These are phyloP conservation scores for Pythium angustatum DNA, from an alignment of 352 stramenopile genomes.

Conservation along the genomic window DNA sequence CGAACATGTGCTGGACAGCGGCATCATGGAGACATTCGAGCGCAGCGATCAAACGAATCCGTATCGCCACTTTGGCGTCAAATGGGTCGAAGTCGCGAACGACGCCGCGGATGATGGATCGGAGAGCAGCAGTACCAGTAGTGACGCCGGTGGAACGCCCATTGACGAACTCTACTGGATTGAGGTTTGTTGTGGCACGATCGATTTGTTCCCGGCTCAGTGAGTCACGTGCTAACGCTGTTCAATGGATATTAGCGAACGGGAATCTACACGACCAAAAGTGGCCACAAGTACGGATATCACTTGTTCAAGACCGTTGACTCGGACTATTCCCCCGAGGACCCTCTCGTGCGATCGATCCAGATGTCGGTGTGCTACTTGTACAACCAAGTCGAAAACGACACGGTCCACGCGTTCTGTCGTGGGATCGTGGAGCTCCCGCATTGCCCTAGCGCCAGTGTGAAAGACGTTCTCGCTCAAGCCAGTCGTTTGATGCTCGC, in stretches of 20 bases:
- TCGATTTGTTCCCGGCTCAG: background rate
- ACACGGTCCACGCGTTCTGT: slow-evolving; percentile 55
- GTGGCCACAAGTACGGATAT: slow-evolving; percentile 45
- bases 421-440: slow-evolving; percentile 61
- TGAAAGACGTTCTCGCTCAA: slow-evolving; percentile 3
- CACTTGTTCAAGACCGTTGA: slow-evolving; percentile 70
- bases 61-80: slow-evolving; percentile 60
- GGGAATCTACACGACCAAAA: slow-evolving; percentile 35
- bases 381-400: slow-evolving; percentile 45
- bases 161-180: slow-evolving; percentile 64
- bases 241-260: slow-evolving; percentile 30
- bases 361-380: slow-evolving; percentile 68
- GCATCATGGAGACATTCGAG: slow-evolving; percentile 54
- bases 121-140: slow-evolving; percentile 27
- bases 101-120: background rate
- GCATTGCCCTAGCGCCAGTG: slow-evolving; percentile 19
- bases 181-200: slow-evolving; percentile 22
- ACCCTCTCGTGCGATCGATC: slow-evolving; percentile 31
- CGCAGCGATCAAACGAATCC: slow-evolving; percentile 31
- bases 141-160: slow-evolving; percentile 12
- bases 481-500: slow-evolving; percentile 42
- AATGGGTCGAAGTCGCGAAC: slow-evolving; percentile 50
- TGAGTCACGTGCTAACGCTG: background rate
- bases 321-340: slow-evolving; percentile 17
- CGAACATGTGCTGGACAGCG: slow-evolving; percentile 39